Conservation (phyloP, 1,284 basidiomycete species). For the Coniophora puteana region DNA sequence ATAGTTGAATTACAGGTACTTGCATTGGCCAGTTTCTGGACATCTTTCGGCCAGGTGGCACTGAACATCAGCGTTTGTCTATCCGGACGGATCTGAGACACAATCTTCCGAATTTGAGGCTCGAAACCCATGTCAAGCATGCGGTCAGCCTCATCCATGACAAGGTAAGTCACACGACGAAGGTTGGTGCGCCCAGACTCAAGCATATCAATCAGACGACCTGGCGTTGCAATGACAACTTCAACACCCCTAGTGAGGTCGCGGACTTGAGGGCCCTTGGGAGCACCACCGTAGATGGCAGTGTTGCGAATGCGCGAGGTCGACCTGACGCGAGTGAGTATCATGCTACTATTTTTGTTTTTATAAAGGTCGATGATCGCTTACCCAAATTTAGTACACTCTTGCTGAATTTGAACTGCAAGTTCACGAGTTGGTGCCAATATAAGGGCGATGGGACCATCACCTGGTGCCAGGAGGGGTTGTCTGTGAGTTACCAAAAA, state of each 20-base stretch:
- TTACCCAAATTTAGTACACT: constrained; percentile 96
- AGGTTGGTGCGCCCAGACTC: constrained; percentile 97
- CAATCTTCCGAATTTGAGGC: constrained; percentile 98
- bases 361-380: constrained; percentile 18
- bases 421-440: constrained; percentile 98
- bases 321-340: too few relatives aligned
- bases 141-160: constrained; percentile 99
- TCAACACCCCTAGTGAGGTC: constrained; percentile 97
- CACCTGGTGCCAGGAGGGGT: constrained; percentile 89
- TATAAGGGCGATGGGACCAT: constrained; percentile 96
- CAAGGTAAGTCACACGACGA: constrained; percentile 93
- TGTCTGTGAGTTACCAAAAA: constrained; percentile 49
- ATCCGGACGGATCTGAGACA: constrained; percentile 94
- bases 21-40: constrained; percentile 92
- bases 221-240: constrained; percentile 92
- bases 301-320: constrained; percentile 98
- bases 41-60: constrained; percentile 99
- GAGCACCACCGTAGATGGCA: constrained; percentile 97
- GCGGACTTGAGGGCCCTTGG: constrained; percentile 97
- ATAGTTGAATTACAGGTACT: constrained; percentile 10
- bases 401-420: constrained; percentile 97
- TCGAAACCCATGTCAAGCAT: constrained; percentile 99
- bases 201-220: constrained; percentile 91
- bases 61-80: constrained; percentile 97
- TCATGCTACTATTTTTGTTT: neutral